Conservation (phyloP, 148 eudicot genomes). For the Beta vulgaris region DNA sequence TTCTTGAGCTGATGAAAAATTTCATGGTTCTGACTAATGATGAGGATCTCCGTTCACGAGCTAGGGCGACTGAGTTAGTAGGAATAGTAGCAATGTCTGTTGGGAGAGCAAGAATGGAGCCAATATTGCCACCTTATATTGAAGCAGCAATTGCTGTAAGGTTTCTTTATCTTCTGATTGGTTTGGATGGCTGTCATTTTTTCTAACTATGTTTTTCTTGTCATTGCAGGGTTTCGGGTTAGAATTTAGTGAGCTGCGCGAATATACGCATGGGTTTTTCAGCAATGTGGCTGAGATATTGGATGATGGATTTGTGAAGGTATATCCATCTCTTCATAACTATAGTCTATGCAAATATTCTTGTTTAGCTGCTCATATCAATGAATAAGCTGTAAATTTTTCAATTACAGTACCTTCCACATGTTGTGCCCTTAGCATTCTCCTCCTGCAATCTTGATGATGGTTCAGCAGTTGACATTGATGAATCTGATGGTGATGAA, state of each 20-base stretch:
- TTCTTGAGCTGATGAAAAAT: constrained; percentile 82
- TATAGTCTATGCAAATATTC: constrained; percentile 12
- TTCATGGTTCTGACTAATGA: constrained; percentile 90
- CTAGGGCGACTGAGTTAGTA: constrained; percentile 95
- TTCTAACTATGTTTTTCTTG: constrained; percentile 10
- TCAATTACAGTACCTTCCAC: constrained; percentile 80
- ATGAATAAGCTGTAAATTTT: constrained; percentile 16
- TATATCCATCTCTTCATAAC: constrained; percentile 15
- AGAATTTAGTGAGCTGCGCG: constrained; percentile 95
- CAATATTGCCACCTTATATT: constrained; percentile 82
- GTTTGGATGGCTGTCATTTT: constrained; percentile 3
- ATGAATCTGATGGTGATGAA: constrained; percentile 87
- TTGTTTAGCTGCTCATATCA: background rate
- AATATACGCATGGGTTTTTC: constrained; percentile 96
- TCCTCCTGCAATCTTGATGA: constrained; percentile 96
- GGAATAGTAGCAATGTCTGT: constrained; percentile 96
- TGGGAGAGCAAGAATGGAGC: constrained; percentile 88
- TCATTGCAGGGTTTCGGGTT: constrained; percentile 67
- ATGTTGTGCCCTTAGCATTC: constrained; percentile 83
- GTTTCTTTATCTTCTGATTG: background rate
- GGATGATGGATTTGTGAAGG: constrained; percentile 88
- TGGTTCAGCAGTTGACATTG: constrained; percentile 88
- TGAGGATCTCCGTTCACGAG: constrained; percentile 82
- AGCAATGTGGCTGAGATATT: constrained; percentile 93
- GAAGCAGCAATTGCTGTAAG: constrained; percentile 94